Conservation (phyloP, 805 yeast species). For the Ascoidea rubescens region DNA sequence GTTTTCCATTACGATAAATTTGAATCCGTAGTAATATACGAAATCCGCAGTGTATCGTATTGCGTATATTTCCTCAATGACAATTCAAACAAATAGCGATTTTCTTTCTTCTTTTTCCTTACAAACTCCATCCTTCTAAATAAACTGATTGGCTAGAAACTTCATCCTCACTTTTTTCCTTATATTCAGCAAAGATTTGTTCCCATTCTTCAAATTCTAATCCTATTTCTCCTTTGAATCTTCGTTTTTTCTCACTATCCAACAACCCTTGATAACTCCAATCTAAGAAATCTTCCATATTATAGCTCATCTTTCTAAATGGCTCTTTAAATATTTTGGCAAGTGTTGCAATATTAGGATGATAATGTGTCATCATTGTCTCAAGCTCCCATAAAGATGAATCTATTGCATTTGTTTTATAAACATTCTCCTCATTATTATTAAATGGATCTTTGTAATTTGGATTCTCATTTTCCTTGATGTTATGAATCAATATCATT, state of each 20-base stretch:
- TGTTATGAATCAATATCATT: slow-evolving; percentile 69
- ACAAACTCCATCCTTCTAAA: not conserved
- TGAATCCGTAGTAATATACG: too few species aligned
- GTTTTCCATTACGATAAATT: too few species aligned
- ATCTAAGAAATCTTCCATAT: slow-evolving; percentile 88
- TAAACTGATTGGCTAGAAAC: not conserved
- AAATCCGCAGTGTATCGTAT: too few species aligned
- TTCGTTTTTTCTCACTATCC: slow-evolving; percentile 50
- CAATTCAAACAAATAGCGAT: too few species aligned
- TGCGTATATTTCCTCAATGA: too few species aligned
- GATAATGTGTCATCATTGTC: slow-evolving; percentile 70
- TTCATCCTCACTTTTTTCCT: slow-evolving; percentile 5
- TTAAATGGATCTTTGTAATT: slow-evolving; percentile 52
- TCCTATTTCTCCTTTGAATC: slow-evolving; percentile 58
- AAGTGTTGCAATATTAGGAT: slow-evolving; percentile 87
- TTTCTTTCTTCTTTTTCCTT: too few species aligned
- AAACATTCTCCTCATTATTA: slow-evolving; percentile 54
- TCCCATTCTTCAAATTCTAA: slow-evolving; percentile 55
- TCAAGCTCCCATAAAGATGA: slow-evolving; percentile 91
- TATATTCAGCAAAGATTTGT: slow-evolving; percentile 19
- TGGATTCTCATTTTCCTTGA: slow-evolving; percentile 17
- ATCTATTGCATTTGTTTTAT: slow-evolving; percentile 61
- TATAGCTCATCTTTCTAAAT: slow-evolving; percentile 73
- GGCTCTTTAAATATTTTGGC: slow-evolving; percentile 86
- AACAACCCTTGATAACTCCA: slow-evolving; percentile 66